Base-by-base conservation (phyloP, 2,329 filamentous ascomycete species). In the Eurotiales sp. region DNA sequence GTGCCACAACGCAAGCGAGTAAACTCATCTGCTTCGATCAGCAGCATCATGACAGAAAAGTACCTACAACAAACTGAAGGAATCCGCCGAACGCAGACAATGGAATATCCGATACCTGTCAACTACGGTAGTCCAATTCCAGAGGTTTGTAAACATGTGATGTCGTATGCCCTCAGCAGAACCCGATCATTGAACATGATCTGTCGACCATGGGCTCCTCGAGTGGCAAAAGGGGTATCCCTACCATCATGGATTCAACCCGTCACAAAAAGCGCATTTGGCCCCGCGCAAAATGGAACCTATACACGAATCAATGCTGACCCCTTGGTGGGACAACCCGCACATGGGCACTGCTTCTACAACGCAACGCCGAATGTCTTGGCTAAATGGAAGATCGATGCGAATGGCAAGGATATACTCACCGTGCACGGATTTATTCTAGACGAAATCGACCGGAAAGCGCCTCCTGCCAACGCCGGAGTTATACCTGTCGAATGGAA, bases 401-500 rank as follows among this genome's bases (percentile, higher is more conserved):
- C 49, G 32, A 59, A 36, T 55, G 62, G 12, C 56, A 61, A 30
- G 46, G 55, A 7, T 56, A 29, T 42, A 8, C 15, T 54, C 30
- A 50, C 32, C 8, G 52, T 40, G 5, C 23, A 37, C 17, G 52
- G 47, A 8, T 46, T 51, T 22, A 14, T 42, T 5, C 32, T 51
- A 2, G 42, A 36, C 27, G 34, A 27, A 34, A 54, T 51, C 19
- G 15, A 29, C 14, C 32, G 42, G 12, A 46, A 50, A 12, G 37
- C 34, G 7, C 46, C 40, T 2, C 46, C 39, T 12, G 52, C 47
- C 1, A 46, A 36, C 22, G 41, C 30, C 3, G 47, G 47, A 3
- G 37, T 51, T 29, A 51, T 54, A 61, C 19, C 57, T 54, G 12
- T 61, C 54, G 61, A 61, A 58, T 29, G 56, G 67, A 6, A 52